phyloP scores from a whole-genome alignment of 495 filamentous ascomycete species.

The Lasiosphaeris hirsuta region DNA sequence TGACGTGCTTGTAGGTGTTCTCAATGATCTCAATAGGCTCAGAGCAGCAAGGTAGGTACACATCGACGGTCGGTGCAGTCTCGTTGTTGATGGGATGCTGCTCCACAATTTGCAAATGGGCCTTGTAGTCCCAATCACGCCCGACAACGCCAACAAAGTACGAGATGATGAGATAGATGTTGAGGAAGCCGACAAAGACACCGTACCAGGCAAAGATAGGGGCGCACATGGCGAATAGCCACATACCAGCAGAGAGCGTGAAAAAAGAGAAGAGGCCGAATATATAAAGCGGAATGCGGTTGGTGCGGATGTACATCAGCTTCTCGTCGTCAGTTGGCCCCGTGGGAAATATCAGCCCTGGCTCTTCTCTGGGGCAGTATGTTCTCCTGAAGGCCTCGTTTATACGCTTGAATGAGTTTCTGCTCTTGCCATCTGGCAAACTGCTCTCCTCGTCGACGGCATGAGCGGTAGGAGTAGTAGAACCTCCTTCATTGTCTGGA shows the following conservation, averaged over 20 bases:
- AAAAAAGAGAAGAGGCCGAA: conserved; percentile 32
- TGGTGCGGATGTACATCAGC: conserved; percentile 26
- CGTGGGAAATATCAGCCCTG: conserved; percentile 26
- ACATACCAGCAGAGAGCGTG: conserved; percentile 33
- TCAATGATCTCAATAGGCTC: conserved; percentile 34
- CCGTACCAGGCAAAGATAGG: conserved; percentile 35
- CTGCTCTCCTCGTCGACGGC: conserved; percentile 13
- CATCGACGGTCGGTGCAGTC: conserved; percentile 30
- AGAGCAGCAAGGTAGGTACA: conserved; percentile 35
- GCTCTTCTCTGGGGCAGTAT: conserved; percentile 30
- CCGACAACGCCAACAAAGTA: conserved; percentile 32
- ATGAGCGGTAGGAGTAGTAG: not conserved
- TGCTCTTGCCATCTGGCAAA: not conserved
- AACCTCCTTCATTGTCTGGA: conserved; percentile 9
- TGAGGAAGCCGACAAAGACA: conserved; percentile 33
- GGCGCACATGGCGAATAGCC: conserved; percentile 29
- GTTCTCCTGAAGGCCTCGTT: conserved; percentile 24
- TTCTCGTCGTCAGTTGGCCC: conserved; percentile 31
- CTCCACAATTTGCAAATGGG: conserved; percentile 16
- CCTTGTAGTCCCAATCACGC: conserved; percentile 28
- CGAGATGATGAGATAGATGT: conserved; percentile 34
- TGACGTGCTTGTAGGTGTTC: conserved; percentile 33
- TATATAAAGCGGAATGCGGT: conserved; percentile 32
- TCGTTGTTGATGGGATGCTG: conserved; percentile 28
- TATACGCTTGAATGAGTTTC: conserved; percentile 2